Percentiles rank a stretch among this genome's conserved stretches.
phyloP scores from a whole-genome alignment of 192 early-diverging fungal species.

The Lobosporangium transversale region DNA sequence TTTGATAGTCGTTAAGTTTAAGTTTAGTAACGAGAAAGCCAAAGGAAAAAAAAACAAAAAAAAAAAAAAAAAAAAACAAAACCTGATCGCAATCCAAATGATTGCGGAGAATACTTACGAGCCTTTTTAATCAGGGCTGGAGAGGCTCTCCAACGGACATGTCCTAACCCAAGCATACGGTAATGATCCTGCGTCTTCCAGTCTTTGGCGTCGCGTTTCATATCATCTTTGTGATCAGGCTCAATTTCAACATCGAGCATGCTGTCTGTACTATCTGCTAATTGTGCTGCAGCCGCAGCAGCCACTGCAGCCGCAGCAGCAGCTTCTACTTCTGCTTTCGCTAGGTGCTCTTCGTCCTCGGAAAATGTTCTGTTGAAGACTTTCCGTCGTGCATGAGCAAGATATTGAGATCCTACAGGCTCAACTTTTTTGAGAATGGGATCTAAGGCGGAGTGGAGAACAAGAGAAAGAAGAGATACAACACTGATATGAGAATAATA shows the following conservation, averaged over 20 bases:
- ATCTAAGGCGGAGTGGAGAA: not conserved
- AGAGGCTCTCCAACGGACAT: slow-evolving; percentile 71
- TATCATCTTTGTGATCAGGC: slow-evolving; percentile 66
- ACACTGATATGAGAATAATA: not conserved
- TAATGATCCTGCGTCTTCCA: slow-evolving; percentile 93
- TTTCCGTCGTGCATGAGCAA: slow-evolving; percentile 56
- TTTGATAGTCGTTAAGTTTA: not conserved
- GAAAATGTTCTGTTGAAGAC: slow-evolving; percentile 57
- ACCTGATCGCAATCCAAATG: no score
- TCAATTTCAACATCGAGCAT: slow-evolving; percentile 63
- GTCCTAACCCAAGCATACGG: slow-evolving; percentile 76
- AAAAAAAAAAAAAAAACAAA: not conserved
- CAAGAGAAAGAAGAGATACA: not conserved
- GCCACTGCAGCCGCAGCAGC: slow-evolving; percentile 30
- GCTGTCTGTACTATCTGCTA: slow-evolving; percentile 50
- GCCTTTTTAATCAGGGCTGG: slow-evolving; percentile 81
- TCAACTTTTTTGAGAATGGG: slow-evolving; percentile 43
- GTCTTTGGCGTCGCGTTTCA: slow-evolving; percentile 73
- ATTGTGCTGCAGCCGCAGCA: slow-evolving; percentile 12
- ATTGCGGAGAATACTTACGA: slow-evolving; percentile 36
- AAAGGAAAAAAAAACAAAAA: not conserved
- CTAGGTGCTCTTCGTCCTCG: slow-evolving; percentile 58
- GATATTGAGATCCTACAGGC: slow-evolving; percentile 53
- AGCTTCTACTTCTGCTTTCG: slow-evolving; percentile 58
- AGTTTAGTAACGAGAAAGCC: not conserved